Evolutionary conservation across 1,139 yeast genomes (phyloP).

Genomic region (Sugiyamaella grinbergsii): DNA sequence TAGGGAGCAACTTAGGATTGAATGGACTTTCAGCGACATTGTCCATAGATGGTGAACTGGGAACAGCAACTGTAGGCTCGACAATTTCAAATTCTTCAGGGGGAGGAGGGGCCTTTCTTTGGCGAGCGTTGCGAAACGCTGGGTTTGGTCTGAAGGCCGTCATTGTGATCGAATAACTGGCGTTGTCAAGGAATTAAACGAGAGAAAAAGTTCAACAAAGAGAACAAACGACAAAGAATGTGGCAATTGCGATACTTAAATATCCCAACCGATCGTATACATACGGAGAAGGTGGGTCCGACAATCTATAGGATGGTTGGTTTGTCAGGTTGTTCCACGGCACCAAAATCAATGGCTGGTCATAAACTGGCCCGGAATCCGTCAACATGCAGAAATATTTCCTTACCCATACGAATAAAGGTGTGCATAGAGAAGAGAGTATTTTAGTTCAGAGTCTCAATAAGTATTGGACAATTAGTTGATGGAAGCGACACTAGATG

Average conservation of each 20-base stretch:
- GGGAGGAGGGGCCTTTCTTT: slow-evolving; percentile 7
- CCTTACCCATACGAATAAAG: slow-evolving; percentile 1
- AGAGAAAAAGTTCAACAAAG: too few relatives aligned
- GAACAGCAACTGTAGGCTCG: neutral
- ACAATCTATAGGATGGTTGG: neutral
- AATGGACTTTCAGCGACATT: slow-evolving; percentile 12
- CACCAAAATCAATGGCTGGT: slow-evolving; percentile 13
- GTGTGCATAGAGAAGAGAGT: too few relatives aligned
- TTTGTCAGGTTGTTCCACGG: slow-evolving; percentile 17
- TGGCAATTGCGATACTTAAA: neutral
- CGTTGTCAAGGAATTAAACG: too few relatives aligned
- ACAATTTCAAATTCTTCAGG: slow-evolving; percentile 14
- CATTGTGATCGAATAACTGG: too few relatives aligned
- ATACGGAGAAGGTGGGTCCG: neutral
- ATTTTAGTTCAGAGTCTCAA: neutral
- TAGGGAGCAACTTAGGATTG: slow-evolving; percentile 28
- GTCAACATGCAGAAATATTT: neutral
- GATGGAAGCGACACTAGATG: too few relatives aligned
- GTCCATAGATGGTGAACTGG: neutral
- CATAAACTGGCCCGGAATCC: slow-evolving; percentile 9
- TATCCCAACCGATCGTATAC: neutral
- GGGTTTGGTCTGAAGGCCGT: slow-evolving; percentile 20
- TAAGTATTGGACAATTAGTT: too few relatives aligned
- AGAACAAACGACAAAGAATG: too few relatives aligned
- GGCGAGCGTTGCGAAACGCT: slow-evolving; percentile 19